phyloP scores from a whole-genome alignment of 352 stramenopile genomes.

The Phytopythium oedochilum region DNA sequence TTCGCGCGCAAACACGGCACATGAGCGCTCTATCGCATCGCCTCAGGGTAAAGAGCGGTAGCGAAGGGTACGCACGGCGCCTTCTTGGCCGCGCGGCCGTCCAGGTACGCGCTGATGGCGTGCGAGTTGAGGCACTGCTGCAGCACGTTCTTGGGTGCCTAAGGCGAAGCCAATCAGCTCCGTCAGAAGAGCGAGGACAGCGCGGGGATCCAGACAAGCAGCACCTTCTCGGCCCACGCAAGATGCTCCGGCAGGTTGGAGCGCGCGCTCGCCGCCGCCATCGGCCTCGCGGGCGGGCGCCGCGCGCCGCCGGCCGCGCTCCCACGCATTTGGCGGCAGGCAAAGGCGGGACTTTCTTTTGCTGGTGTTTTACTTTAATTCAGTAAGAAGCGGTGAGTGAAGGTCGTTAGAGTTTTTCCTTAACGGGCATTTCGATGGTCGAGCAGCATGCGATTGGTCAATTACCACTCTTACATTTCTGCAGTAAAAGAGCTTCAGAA shows the following conservation, averaged over 20 bases:
- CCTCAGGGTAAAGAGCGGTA: no score
- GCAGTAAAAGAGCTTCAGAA: no score
- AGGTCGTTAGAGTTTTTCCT: no score
- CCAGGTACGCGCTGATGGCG: constrained; percentile 68
- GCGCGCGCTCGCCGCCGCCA: constrained; percentile 12
- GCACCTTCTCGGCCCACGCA: constrained; percentile 51
- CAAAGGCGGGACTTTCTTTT: no score
- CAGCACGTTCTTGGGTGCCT: constrained; percentile 38
- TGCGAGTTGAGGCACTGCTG: constrained; percentile 80
- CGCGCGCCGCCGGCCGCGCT: not conserved
- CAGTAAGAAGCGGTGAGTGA: no score
- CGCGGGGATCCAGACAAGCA: not conserved
- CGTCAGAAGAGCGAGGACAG: not conserved
- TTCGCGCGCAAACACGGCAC: not conserved
- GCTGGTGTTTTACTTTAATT: no score
- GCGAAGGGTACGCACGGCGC: constrained; percentile 31
- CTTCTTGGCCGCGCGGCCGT: constrained; percentile 44
- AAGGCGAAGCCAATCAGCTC: not conserved
- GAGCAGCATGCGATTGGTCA: no score
- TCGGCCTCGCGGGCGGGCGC: not conserved
- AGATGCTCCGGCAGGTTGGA: constrained; percentile 63
- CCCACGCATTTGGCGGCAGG: constrained; percentile 6
- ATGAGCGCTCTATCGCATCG: not conserved
- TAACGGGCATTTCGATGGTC: no score
- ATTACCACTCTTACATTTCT: no score